These are phyloP conservation scores for Fragilariopsis cylindrus DNA, from an alignment of 108 stramenopile species.

Conservation along the genomic window DNA sequence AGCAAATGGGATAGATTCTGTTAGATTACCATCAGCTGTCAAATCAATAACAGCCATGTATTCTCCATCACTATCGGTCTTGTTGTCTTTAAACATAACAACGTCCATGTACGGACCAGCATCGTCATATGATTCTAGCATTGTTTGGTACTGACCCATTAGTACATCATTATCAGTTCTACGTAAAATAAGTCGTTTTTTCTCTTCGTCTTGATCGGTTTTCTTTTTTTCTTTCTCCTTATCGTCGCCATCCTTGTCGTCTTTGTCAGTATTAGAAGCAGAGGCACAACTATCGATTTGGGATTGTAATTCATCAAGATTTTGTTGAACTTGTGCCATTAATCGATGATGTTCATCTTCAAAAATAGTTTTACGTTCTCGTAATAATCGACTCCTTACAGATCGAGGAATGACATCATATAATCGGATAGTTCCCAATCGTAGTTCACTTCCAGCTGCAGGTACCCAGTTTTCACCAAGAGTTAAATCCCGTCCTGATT, in stretches of 20 bases:
- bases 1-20: constrained; percentile 47
- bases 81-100: constrained; percentile 47
- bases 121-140: constrained; percentile 42
- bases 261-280: constrained; percentile 12
- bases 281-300: constrained; percentile 1
- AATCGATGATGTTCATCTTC: constrained; percentile 51
- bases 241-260: constrained; percentile 28
- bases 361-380: constrained; percentile 64
- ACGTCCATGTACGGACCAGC: constrained; percentile 79
- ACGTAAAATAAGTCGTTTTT: constrained; percentile 38
- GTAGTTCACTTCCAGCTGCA: neutral
- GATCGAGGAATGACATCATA: constrained; percentile 8
- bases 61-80: constrained; percentile 38
- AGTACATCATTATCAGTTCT: constrained; percentile 27
- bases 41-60: constrained; percentile 71
- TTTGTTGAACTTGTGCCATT: constrained; percentile 22
- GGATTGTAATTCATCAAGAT: constrained; percentile 3
- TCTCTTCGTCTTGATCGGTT: constrained; percentile 39
- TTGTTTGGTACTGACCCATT: constrained; percentile 10
- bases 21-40: constrained; percentile 60
- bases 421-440: constrained; percentile 18
- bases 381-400: constrained; percentile 24
- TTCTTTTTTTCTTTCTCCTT: constrained; percentile 26
- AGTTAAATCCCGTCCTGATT: constrained; percentile 50
- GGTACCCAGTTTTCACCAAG: constrained; percentile 34